These are phyloP conservation scores for Diaporthe sp. DNA, from an alignment of 2,329 filamentous ascomycete species.

Conservation along the genomic window DNA sequence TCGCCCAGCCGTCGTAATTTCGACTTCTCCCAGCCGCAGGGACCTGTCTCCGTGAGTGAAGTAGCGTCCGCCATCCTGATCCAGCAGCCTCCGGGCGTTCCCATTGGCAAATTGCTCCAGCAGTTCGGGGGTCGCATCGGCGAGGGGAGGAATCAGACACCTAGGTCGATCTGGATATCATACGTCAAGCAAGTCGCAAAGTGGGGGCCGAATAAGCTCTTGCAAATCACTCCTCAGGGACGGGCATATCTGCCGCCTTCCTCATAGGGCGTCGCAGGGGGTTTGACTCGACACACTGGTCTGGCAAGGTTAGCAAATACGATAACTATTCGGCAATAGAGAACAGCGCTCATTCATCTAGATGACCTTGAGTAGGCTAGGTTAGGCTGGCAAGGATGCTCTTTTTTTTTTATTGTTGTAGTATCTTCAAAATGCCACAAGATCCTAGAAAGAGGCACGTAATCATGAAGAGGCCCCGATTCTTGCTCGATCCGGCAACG, in stretches of 20 bases:
- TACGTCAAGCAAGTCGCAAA: slow-evolving; percentile 66
- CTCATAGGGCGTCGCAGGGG: background rate
- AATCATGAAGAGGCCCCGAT: too few species aligned
- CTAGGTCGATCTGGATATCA: slow-evolving; percentile 66
- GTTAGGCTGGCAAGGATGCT: background rate
- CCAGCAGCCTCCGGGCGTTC: slow-evolving; percentile 60
- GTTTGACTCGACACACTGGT: background rate
- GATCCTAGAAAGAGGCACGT: background rate
- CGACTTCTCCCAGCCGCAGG: slow-evolving; percentile 27
- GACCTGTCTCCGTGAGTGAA: slow-evolving; percentile 60
- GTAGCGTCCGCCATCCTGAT: slow-evolving; percentile 63
- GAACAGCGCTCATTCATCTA: background rate
- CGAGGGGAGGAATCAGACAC: slow-evolving; percentile 61
- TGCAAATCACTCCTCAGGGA: slow-evolving; percentile 44
- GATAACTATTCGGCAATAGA: slow-evolving; percentile 8
- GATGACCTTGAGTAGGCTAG: background rate
- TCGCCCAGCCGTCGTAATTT: slow-evolving; percentile 27
- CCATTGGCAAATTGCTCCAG: slow-evolving; percentile 63
- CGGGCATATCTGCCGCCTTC: slow-evolving; percentile 5
- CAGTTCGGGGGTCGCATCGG: slow-evolving; percentile 65
- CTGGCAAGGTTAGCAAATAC: slow-evolving; percentile 21
- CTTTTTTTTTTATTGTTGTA: background rate
- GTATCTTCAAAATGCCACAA: background rate
- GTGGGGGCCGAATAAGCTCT: slow-evolving; percentile 65
- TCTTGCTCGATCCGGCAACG: background rate